Evolutionary conservation across 768 basidiomycete genomes (phyloP), one percentile per base, ranked within the genome.

Genomic region (Lenzites betulinus): DNA sequence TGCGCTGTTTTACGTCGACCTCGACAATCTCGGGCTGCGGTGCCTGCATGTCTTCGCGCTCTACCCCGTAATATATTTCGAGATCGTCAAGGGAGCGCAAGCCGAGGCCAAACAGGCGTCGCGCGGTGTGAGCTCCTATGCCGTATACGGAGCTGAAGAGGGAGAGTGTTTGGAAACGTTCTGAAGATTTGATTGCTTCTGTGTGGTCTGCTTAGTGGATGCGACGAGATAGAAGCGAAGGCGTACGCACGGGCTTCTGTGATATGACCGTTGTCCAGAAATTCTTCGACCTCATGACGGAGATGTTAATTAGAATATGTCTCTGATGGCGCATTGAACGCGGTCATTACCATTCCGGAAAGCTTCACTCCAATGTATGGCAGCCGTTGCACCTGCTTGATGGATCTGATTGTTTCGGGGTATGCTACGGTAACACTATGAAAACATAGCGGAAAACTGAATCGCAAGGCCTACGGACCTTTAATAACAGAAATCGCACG

Each of bases 111-210:
- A 87, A 90, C 4, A 92, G 77, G 39, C 79, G 75, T 7, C 85
- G 81, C 7, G 92, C 89, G 7, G 81, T 89, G n/a, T 75, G 71
- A 0, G 91, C 78, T 7, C 92, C 92, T 35, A 94, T 86, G 9
- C 90, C 87, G 54, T 94, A 85, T 56, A 94, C 73, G 6, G 82
- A 77, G 15, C 81, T 75, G 67, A 94, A 90, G 0, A 75, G 66
- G 7, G 80, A 79, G 8, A 93, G 78, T 0, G 83, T 72, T 51
- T 76, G 72, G 69, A 83, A 91, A 36, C 88, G 83, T 25, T 77
- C 63, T 0, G 85, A 84, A 7, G 69, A 33, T 22, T 73, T 71
- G 11, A 81, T 82, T 9, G 67, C 77, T 70, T 79, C 84, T 89
- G 56, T 22, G n/a, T 30, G 38, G 42, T 54, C 48, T 39, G 36